phyloP scores from a whole-genome alignment of 805 yeast genomes.

The Jamesozyma rosinii region DNA sequence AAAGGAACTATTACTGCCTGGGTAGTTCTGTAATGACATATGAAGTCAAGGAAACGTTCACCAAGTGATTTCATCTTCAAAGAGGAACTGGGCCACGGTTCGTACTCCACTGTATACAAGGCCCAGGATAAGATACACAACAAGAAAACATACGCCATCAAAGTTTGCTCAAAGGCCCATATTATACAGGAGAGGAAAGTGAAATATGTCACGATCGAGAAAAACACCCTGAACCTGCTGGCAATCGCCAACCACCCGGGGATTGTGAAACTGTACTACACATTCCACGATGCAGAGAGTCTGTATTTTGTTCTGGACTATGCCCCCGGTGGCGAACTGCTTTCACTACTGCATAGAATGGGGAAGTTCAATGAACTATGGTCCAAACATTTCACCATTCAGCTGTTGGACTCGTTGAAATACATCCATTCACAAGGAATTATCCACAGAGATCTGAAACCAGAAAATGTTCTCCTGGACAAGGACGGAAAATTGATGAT shows the following conservation, averaged over 20 bases:
- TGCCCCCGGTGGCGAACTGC: constrained; percentile 91
- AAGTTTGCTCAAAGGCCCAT: constrained; percentile 83
- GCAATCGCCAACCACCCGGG: constrained; percentile 81
- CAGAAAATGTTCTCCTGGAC: constrained; percentile 82
- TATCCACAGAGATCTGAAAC: constrained; percentile 89
- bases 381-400: constrained; percentile 72
- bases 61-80: constrained; percentile 30
- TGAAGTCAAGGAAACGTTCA: constrained; percentile 22
- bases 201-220: constrained; percentile 92
- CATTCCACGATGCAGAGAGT: constrained; percentile 86
- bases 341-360: constrained; percentile 63
- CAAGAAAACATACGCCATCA: constrained; percentile 65
- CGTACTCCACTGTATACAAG: constrained; percentile 86
- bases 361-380: constrained; percentile 73
- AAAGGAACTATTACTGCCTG: background rate
- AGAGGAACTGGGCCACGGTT: constrained; percentile 72
- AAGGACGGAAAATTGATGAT: constrained; percentile 81
- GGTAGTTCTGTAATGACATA: constrained; percentile 6
- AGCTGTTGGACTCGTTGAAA: constrained; percentile 80
- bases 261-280: constrained; percentile 79
- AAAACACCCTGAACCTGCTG: constrained; percentile 74
- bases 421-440: constrained; percentile 86
- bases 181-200: constrained; percentile 90
- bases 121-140: constrained; percentile 61
- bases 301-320: constrained; percentile 87